Conservation (phyloP, 352 stramenopile species). For the Globisporangium okanoganense region DNA sequence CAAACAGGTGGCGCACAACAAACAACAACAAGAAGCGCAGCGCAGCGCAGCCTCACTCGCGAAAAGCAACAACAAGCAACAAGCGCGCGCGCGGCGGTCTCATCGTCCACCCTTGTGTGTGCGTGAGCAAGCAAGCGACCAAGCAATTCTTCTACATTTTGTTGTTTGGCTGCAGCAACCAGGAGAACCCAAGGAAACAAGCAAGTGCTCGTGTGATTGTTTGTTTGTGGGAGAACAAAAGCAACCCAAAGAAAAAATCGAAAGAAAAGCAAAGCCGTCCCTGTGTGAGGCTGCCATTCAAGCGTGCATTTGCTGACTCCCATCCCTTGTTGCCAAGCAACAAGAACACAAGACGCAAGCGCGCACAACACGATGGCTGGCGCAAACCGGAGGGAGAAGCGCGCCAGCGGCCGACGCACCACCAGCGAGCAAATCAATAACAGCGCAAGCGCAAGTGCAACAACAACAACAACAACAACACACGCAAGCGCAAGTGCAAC, state of each 20-base stretch:
- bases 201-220: neutral
- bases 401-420: neutral
- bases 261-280: constrained; percentile 2
- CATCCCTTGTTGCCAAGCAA: neutral
- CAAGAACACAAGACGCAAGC: neutral
- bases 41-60: too few species aligned
- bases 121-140: neutral
- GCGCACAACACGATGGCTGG: neutral
- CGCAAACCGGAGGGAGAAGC: constrained; percentile 2
- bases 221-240: neutral
- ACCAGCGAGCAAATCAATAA: neutral
- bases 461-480: neutral
- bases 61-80: neutral
- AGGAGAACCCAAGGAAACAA: neutral
- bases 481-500: neutral
- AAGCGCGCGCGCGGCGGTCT: neutral
- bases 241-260: constrained; percentile 1
- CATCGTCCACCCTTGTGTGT: neutral
- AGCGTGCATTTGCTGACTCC: neutral
- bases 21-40: neutral
- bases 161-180: neutral
- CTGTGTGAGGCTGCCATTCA: neutral
- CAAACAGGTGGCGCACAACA: neutral
- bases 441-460: neutral
- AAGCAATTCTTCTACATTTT: constrained; percentile 3